Evolutionary conservation across 2,329 filamentous ascomycete genomes (phyloP), one percentile per base, ranked within the genome.

Genomic region (Trichophyton equinum): DNA sequence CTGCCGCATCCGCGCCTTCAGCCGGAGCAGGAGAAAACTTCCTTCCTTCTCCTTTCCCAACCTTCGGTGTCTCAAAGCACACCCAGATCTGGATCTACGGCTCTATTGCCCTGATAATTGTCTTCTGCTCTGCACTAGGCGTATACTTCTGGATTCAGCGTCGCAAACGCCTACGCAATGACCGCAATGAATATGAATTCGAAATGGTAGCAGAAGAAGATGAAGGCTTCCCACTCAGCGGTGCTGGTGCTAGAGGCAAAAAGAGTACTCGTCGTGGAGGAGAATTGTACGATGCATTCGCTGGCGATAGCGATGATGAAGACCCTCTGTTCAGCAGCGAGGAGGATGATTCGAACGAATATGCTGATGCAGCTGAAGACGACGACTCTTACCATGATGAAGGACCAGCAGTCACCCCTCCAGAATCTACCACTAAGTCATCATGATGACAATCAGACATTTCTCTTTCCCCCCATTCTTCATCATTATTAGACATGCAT

Each of bases 231-330:
- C 71, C 58, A 77, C 77, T 71, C 81, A 76, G 75, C 68, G 67
- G 38, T 69, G 71, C 20, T 65, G 69, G 57, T 9, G 61, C 20
- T 8, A 61, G 65, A 67, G 69, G 73, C 73, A 62, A 74, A 78
- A 79, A 82, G 65, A 79, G 81, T 58, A 71, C 78, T 65, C 78
- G 89, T 57, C 74, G 76, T 20, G 94, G 90, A 1, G 91, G 92
- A 30, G 92, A 97, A 76, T 77, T 99, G 51, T 99, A 99, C 72
- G 94, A 99, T 78, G 94, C 94, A 3, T 99, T 99, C 79, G 94
- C 94, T 0, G 91, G 89, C 15, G 92, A 91, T 59, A 92, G 92
- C 62, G 91, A 94, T 61, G 87, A 89, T 60, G 85, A 87, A 62
- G 68, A 67, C 30, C 69, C 70, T 61, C 68, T 83, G 46, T 76